These are phyloP conservation scores for Periconia macrospinosa DNA, from an alignment of 2,329 filamentous ascomycete species.

Conservation along the genomic window DNA sequence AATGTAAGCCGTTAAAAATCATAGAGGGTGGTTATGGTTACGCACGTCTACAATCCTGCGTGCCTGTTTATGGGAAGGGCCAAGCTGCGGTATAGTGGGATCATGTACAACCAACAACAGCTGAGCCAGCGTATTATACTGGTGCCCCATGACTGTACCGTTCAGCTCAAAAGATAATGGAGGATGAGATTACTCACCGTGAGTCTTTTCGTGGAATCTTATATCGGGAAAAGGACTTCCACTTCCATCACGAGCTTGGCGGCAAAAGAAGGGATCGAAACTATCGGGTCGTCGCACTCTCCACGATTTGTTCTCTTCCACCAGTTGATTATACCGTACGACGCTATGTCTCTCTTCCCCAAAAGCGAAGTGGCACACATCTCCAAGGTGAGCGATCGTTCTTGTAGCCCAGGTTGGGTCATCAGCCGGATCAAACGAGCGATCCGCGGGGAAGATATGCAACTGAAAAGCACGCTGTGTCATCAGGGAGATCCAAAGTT, in stretches of 20 bases:
- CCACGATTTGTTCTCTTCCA: constrained; percentile 41
- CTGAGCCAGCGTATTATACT: constrained; percentile 41
- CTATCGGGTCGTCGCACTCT: constrained; percentile 32
- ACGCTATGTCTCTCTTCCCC: constrained; percentile 37
- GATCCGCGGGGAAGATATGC: constrained; percentile 43
- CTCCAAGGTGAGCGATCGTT: constrained; percentile 43
- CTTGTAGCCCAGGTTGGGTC: constrained; percentile 48
- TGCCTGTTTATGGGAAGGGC: constrained; percentile 36
- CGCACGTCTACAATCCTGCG: constrained; percentile 33
- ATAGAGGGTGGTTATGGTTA: background rate
- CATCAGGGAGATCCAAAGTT: constrained; percentile 43
- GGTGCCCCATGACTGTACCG: constrained; percentile 27
- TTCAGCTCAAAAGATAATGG: background rate
- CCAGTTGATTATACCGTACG: constrained; percentile 30
- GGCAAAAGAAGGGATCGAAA: constrained; percentile 39
- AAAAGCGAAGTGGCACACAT: constrained; percentile 41
- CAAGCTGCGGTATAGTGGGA: constrained; percentile 40
- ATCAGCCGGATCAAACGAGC: constrained; percentile 42
- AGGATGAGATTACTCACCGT: constrained; percentile 16
- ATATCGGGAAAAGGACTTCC: constrained; percentile 40
- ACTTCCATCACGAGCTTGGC: constrained; percentile 35
- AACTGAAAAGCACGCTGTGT: constrained; percentile 39
- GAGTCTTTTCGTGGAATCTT: constrained; percentile 37
- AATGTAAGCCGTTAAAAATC: background rate
- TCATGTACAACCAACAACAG: constrained; percentile 40